Conservation (phyloP, 495 filamentous ascomycete species). For the Lineolata rhizophorae region DNA sequence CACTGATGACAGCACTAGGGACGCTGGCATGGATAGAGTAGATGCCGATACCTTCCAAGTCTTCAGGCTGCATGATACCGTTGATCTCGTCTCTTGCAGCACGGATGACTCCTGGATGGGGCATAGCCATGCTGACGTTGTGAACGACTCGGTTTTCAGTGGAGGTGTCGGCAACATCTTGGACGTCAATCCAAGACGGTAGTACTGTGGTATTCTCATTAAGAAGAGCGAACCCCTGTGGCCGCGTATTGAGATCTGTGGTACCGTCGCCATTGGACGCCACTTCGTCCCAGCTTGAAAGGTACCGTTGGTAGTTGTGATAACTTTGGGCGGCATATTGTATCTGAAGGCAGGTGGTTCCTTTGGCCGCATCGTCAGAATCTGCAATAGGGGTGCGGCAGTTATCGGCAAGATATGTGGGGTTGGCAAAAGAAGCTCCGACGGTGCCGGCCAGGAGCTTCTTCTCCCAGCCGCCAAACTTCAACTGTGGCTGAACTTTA, state of each 20-base stretch:
- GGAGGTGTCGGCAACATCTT: constrained; percentile 26
- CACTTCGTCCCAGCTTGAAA: constrained; percentile 26
- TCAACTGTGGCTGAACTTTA: constrained; percentile 35
- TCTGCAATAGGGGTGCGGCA: constrained; percentile 43
- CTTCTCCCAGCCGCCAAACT: constrained; percentile 23
- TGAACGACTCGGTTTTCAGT: constrained; percentile 30
- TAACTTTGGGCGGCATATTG: constrained; percentile 39
- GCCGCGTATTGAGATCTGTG: constrained; percentile 21
- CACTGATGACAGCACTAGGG: constrained; percentile 40
- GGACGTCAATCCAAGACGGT: constrained; percentile 34
- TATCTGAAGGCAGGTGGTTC: constrained; percentile 37
- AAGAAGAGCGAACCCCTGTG: constrained; percentile 30
- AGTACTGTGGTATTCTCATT: constrained; percentile 43
- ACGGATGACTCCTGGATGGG: constrained; percentile 39
- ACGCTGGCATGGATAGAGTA: constrained; percentile 43
- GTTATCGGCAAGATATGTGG: constrained; percentile 23
- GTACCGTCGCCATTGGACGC: constrained; percentile 18
- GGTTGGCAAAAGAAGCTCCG: constrained; percentile 33
- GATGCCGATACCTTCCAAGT: constrained; percentile 38
- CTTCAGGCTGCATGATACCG: constrained; percentile 38
- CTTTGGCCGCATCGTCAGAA: constrained; percentile 6
- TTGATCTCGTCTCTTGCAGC: constrained; percentile 37
- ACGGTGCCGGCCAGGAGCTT: constrained; percentile 31
- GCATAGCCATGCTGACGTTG: constrained; percentile 55
- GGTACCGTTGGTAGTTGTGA: constrained; percentile 27